Percentiles rank a stretch among this genome's conserved stretches.
phyloP scores from a whole-genome alignment of 1,284 basidiomycete species.

The Erythrobasidium hasegawianum region DNA sequence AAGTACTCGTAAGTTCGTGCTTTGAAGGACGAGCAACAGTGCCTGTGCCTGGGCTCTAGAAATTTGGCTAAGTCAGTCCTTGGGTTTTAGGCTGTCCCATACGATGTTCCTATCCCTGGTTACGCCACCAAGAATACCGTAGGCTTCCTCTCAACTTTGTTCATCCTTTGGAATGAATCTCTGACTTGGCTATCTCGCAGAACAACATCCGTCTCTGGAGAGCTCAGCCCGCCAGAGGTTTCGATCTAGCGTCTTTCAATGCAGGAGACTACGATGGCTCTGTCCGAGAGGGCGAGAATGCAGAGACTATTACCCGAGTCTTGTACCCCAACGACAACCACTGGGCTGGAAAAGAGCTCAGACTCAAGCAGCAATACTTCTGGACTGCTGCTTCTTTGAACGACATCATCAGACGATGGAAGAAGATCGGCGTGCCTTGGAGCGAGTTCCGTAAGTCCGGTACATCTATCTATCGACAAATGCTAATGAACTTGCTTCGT shows the following conservation, averaged over 20 bases:
- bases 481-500: too few species aligned
- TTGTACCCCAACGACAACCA: slow-evolving; percentile 58
- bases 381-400: slow-evolving; percentile 68
- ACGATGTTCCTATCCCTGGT: slow-evolving; percentile 86
- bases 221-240: slow-evolving; percentile 81
- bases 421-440: slow-evolving; percentile 67
- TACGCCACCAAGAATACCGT: slow-evolving; percentile 52
- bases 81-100: slow-evolving; percentile 64
- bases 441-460: slow-evolving; percentile 68
- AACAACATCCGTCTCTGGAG: slow-evolving; percentile 77
- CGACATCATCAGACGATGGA: slow-evolving; percentile 64
- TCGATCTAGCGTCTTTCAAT: slow-evolving; percentile 88
- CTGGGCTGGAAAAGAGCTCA: slow-evolving; percentile 75
- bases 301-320: slow-evolving; percentile 68
- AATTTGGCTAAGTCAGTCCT: too few species aligned
- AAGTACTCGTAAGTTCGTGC: slow-evolving; percentile 60
- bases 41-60: too few species aligned
- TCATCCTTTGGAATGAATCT: too few species aligned
- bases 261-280: slow-evolving; percentile 86
- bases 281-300: slow-evolving; percentile 76
- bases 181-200: slow-evolving; percentile 46
- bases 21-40: too few species aligned
- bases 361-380: slow-evolving; percentile 85
- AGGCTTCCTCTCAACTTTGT: too few species aligned
- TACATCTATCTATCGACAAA: too few species aligned